Base-by-base conservation (phyloP, 73 alveolate genomes). In the Paramecium caudatum region DNA sequence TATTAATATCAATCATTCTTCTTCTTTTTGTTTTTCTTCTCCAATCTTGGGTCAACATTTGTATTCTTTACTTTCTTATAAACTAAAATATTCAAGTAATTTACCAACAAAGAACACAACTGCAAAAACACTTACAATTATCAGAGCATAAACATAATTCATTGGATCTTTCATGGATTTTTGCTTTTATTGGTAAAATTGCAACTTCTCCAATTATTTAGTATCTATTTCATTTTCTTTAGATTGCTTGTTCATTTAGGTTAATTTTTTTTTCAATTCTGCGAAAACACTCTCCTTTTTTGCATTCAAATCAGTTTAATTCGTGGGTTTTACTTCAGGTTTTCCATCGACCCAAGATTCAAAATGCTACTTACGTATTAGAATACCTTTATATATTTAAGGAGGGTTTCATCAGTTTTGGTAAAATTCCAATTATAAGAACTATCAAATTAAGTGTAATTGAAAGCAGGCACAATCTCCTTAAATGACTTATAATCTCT, bases 81-180 rank as follows among this genome's bases (percentile, higher is more conserved):
- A 4, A 55, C 80, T 55, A 4, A 23, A 23, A 55, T 23, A 55
- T 0, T 15, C 1, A 10, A 0, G 12, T 4, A 23, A 12, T 6
- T 0, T 55, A 55, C 80, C 61, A 1, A 13, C 7, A 65, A 25
- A 65, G 39, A 63, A 65, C 1, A 36, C 83, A 0, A 30, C 16
- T 1, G 17, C 30, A 43, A 74, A 41, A 16, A 63, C n/a, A 37
- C 19, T 9, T 4, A 37, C 47, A 15, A 30, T 27, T 3, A 74
- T 39, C 43, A 41, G 39, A 0, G 88, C 88, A 27, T 41, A 41
- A 21, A 74, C 1, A 74, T 74, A 74, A 74, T 74, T 74, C n/a
- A 45, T 39, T 0, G 62, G 39, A 21, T 39, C 47, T 12, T 39
- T 74, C 88, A 74, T 74, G 8, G 34, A 46, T 34, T 68, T 17